Evolutionary conservation across 169 alveolate genomes (phyloP).

Genomic region (Cryptosporidium viatorum): DNA sequence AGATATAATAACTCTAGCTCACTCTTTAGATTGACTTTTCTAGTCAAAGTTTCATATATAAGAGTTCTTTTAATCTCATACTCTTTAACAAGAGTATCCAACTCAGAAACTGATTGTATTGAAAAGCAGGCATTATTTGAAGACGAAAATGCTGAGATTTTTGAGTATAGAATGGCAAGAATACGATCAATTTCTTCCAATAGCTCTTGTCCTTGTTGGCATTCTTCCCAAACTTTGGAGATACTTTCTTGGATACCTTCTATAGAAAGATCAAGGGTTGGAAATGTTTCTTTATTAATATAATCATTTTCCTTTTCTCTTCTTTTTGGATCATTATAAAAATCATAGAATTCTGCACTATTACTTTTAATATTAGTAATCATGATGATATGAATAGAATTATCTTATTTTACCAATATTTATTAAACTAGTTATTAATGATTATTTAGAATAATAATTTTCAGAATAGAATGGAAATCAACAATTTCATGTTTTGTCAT

Average conservation of each 20-base stretch:
- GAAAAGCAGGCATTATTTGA: conserved; percentile 2
- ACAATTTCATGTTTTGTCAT: background rate
- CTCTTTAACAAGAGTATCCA: conserved; percentile 10
- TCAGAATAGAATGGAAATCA: background rate
- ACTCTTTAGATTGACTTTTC: conserved; percentile 4
- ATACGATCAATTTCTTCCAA: conserved; percentile 25
- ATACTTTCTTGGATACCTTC: conserved; percentile 64
- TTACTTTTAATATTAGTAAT: background rate
- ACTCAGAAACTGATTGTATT: background rate
- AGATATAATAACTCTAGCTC: conserved; percentile 9
- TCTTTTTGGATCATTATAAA: conserved; percentile 18
- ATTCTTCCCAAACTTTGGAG: conserved; percentile 5
- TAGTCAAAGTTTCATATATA: conserved; percentile 3
- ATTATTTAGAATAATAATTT: too few species aligned
- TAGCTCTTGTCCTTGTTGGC: conserved; percentile 21
- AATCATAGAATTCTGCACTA: background rate
- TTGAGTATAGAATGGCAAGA: conserved; percentile 25
- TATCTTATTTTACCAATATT: background rate
- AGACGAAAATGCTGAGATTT: conserved; percentile 5
- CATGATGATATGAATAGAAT: background rate
- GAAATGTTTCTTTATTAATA: conserved; percentile 37
- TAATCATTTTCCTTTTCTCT: conserved; percentile 20
- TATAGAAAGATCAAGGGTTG: conserved; percentile 55
- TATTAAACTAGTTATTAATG: background rate
- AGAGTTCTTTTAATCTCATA: conserved; percentile 13